Conservation (phyloP, 164 flowering plant genomes). For the Stephania cephalantha region DNA sequence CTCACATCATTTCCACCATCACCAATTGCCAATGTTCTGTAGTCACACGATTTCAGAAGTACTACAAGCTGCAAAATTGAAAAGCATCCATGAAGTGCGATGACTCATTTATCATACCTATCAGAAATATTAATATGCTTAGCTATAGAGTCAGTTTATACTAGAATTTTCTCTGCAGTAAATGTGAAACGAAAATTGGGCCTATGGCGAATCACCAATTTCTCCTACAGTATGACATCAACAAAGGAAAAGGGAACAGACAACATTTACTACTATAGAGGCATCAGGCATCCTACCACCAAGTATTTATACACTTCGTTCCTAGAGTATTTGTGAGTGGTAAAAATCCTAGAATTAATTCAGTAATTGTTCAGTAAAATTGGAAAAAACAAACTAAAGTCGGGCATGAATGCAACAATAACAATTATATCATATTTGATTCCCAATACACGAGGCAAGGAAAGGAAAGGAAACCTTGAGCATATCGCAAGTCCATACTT, state of each 20-base stretch:
- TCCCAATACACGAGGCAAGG: too few species aligned
- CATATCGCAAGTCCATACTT: neutral
- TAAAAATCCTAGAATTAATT: neutral
- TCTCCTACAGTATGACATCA: neutral
- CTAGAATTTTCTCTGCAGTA: neutral
- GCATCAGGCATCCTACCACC: too few species aligned
- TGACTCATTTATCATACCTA: neutral
- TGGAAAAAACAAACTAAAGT: too few species aligned
- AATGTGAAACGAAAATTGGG: too few species aligned
- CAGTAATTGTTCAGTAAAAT: neutral
- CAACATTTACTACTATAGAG: neutral
- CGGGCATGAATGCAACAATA: too few species aligned
- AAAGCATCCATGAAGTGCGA: neutral
- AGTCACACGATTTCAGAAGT: conserved; percentile 85
- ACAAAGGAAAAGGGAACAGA: neutral
- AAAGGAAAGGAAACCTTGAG: neutral
- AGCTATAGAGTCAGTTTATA: neutral
- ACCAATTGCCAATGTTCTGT: conserved; percentile 94
- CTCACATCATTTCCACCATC: conserved; percentile 99
- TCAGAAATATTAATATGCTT: neutral
- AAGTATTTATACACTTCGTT: too few species aligned
- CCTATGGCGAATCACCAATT: neutral
- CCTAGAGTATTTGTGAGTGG: neutral
- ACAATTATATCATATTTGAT: too few species aligned
- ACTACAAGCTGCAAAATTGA: conserved; percentile 71